Conservation (phyloP, 108 stramenopile genomes). For the Aurantiochytrium sp. region DNA sequence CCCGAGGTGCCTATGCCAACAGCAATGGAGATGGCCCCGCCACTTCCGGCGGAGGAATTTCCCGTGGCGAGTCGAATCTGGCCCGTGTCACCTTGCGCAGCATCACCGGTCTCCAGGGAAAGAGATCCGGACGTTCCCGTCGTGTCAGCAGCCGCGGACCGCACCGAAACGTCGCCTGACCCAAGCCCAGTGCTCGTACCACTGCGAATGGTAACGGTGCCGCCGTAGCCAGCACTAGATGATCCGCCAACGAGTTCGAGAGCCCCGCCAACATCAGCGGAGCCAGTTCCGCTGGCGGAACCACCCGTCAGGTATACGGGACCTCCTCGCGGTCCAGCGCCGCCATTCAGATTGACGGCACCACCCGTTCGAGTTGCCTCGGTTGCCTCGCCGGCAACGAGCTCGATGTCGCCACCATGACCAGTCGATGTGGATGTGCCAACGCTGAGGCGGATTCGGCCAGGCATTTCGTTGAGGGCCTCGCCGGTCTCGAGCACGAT, state of each 20-base stretch:
- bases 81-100: neutral
- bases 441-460: slow-evolving; percentile 2
- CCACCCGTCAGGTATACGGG: slow-evolving; percentile 28
- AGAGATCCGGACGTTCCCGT: slow-evolving; percentile 27
- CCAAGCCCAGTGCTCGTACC: slow-evolving; percentile 21
- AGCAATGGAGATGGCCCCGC: slow-evolving; percentile 10
- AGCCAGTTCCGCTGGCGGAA: slow-evolving; percentile 10
- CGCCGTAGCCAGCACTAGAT: slow-evolving; percentile 30
- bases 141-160: slow-evolving; percentile 20
- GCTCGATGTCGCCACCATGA: slow-evolving; percentile 1
- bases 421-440: slow-evolving; percentile 18
- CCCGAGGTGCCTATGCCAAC: slow-evolving; percentile 33
- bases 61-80: neutral
- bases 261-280: slow-evolving; percentile 26
- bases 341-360: neutral
- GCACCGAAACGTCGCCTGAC: slow-evolving; percentile 27
- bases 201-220: slow-evolving; percentile 25
- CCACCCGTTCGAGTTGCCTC: neutral
- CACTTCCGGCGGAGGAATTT: neutral
- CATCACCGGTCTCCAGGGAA: slow-evolving; percentile 23
- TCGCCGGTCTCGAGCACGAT: slow-evolving; percentile 27
- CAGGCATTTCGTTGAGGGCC: neutral
- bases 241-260: slow-evolving; percentile 27
- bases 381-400: neutral
- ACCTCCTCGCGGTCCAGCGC: slow-evolving; percentile 25